These are phyloP conservation scores for Medicago ruthenica DNA, from an alignment of 306 rosid species.

Conservation along the genomic window DNA sequence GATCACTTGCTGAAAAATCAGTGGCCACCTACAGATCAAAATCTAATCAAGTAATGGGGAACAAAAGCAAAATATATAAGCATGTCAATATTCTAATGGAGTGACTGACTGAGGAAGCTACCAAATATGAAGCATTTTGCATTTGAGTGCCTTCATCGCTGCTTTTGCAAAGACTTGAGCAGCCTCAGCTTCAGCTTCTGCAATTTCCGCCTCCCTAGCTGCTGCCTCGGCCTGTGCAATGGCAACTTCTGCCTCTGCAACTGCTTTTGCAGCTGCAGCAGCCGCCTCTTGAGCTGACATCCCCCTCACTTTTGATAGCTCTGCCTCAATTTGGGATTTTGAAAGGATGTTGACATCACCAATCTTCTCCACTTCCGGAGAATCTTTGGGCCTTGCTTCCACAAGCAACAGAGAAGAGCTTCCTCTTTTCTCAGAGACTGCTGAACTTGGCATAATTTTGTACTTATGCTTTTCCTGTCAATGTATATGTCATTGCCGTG, in stretches of 20 bases:
- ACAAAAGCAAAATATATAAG: background rate
- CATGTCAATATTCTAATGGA: slow-evolving; percentile 29
- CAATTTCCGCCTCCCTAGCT: slow-evolving; percentile 87
- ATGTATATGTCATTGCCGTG: slow-evolving; percentile 34
- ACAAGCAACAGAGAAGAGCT: slow-evolving; percentile 53
- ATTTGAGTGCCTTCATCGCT: slow-evolving; percentile 80
- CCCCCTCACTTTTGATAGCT: slow-evolving; percentile 64
- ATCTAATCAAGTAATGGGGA: too few relatives aligned
- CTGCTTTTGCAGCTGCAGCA: slow-evolving; percentile 87
- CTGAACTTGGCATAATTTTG: slow-evolving; percentile 59
- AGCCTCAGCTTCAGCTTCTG: slow-evolving; percentile 98
- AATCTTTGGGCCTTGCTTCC: slow-evolving; percentile 61
- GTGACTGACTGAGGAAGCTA: slow-evolving; percentile 40
- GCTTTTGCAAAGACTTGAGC: slow-evolving; percentile 90
- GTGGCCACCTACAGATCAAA: too few relatives aligned
- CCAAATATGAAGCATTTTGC: slow-evolving; percentile 65
- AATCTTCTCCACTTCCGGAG: slow-evolving; percentile 54
- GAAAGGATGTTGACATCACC: slow-evolving; percentile 60
- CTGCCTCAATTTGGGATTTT: slow-evolving; percentile 71
- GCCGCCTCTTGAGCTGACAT: slow-evolving; percentile 88
- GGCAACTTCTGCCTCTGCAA: slow-evolving; percentile 93
- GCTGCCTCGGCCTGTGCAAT: slow-evolving; percentile 88
- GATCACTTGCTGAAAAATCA: too few relatives aligned
- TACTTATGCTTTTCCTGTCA: slow-evolving; percentile 81
- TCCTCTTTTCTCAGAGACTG: slow-evolving; percentile 66